Percentiles rank a stretch among this genome's conserved stretches.
Evolutionary conservation across 2,329 filamentous ascomycete species (phyloP).

Genomic region (Aspergillus versicolor): DNA sequence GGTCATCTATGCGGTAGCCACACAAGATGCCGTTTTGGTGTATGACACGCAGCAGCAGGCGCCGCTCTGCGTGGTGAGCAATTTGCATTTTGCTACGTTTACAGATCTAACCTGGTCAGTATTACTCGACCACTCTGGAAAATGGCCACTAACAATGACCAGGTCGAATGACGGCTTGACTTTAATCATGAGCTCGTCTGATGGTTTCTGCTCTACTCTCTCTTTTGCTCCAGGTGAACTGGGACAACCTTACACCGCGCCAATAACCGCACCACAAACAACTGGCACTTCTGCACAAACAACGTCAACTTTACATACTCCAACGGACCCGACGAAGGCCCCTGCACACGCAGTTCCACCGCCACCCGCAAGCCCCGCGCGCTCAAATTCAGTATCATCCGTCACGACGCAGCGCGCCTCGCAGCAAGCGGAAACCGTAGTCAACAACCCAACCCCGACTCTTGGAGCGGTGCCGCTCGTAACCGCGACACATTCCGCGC

Average conservation of each 20-base stretch:
- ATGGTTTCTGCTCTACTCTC: conserved; percentile 93
- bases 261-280: conserved; percentile 30
- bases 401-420: conserved; percentile 61
- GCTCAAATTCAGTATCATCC: conserved; percentile 84
- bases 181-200: conserved; percentile 92
- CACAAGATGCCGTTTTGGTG: conserved; percentile 88
- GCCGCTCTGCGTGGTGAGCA: conserved; percentile 91
- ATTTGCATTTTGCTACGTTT: conserved; percentile 95
- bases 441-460: conserved; percentile 77
- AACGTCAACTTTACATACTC: conserved; percentile 68
- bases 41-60: conserved; percentile 98
- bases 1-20: conserved; percentile 95
- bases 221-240: conserved; percentile 82
- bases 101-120: conserved; percentile 91
- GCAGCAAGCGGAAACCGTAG: conserved; percentile 49
- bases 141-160: conserved; percentile 25
- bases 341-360: conserved; percentile 51
- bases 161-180: conserved; percentile 76
- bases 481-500: conserved; percentile 66
- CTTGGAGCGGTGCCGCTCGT: conserved; percentile 75
- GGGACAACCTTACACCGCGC: conserved; percentile 71
- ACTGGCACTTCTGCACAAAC: conserved; percentile 40
- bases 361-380: conserved; percentile 73
- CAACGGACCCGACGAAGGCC: conserved; percentile 58
- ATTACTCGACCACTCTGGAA: background rate